Base-by-base conservation (phyloP, 179 eudicot species). In the Patellifolia procumbens region DNA sequence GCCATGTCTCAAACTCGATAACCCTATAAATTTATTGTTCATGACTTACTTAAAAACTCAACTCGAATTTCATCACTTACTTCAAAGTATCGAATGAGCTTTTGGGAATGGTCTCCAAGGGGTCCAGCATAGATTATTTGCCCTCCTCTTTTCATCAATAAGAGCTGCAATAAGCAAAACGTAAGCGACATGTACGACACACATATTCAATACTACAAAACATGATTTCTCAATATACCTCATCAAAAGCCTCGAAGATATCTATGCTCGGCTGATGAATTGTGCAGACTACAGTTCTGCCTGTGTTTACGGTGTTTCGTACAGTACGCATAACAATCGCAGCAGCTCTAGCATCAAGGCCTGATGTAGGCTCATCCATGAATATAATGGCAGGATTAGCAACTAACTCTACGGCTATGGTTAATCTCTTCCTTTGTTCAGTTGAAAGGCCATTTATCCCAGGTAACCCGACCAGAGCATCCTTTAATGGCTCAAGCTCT, bases 71-170 rank as follows among this genome's bases (percentile, higher is more conserved):
- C 24, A 31, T 1, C 3, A 78, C 89, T 80, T 65, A 89, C 96
- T 74, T 90, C 87, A 83, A 91, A 91, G 68, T 90, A 91, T 73
- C 90, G 89, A 28, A 87, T 74, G 12, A 91, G 86, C 62, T 76
- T 84, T 56, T 78, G 77, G n/a, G 97, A 90, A 3, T 82, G 83
- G 43, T 76, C 87, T 53, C 97, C 97, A 16, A 90, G 89, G 63
- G 87, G 87, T 71, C 94, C 97, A 20, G 87, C 87, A 66, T 90
- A 91, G 4, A 83, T 84, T 22, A 90, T 82, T 73, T 84, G 87
- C 26, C 97, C 97, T 66, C 97, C 97, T 79, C 91, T 83, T 85
- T 91, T 90, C 92, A 91, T 88, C 75, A 91, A 62, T 66, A 91
- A 68, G 32, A 91, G 87, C 97, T 91, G 85, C 77, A 87, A 43